Conservation (phyloP, 2,329 filamentous ascomycete genomes). For the Neonectria sp. region DNA sequence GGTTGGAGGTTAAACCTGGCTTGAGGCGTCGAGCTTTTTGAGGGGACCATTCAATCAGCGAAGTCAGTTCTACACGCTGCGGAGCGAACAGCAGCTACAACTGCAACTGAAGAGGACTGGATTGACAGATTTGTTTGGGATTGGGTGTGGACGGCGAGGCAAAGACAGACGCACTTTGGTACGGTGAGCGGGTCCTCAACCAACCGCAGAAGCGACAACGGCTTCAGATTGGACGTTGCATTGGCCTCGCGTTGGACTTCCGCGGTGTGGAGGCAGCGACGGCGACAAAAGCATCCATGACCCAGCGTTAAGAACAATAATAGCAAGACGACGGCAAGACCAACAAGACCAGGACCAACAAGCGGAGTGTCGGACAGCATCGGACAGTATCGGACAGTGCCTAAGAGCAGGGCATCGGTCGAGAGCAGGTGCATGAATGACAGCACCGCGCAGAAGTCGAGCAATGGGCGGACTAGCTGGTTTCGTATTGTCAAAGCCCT, state of each 20-base stretch:
- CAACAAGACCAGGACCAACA: slow-evolving; percentile 6
- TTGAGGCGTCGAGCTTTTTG: not conserved
- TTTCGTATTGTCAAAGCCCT: slow-evolving; percentile 26
- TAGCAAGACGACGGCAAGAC: not conserved
- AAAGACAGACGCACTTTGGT: not conserved
- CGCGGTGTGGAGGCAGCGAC: slow-evolving; percentile 3
- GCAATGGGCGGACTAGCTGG: slow-evolving; percentile 22
- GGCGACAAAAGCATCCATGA: too few relatives aligned
- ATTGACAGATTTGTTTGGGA: not conserved
- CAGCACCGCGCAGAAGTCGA: slow-evolving; percentile 22
- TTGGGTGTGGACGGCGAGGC: not conserved
- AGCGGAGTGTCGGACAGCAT: not conserved
- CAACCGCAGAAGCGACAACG: not conserved
- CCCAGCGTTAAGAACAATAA: not conserved
- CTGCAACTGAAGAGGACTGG: not conserved
- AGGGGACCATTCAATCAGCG: not conserved
- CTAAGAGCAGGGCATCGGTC: slow-evolving; percentile 6
- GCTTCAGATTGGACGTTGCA: not conserved
- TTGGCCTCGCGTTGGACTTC: not conserved
- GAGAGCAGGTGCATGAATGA: slow-evolving; percentile 27
- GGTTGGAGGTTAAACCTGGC: not conserved
- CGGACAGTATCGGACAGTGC: not conserved
- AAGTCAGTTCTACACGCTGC: not conserved
- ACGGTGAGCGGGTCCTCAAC: not conserved
- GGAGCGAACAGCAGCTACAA: not conserved